Conservation (phyloP, 208 protist genomes). For the Herpetomonas samuelpessoai region DNA sequence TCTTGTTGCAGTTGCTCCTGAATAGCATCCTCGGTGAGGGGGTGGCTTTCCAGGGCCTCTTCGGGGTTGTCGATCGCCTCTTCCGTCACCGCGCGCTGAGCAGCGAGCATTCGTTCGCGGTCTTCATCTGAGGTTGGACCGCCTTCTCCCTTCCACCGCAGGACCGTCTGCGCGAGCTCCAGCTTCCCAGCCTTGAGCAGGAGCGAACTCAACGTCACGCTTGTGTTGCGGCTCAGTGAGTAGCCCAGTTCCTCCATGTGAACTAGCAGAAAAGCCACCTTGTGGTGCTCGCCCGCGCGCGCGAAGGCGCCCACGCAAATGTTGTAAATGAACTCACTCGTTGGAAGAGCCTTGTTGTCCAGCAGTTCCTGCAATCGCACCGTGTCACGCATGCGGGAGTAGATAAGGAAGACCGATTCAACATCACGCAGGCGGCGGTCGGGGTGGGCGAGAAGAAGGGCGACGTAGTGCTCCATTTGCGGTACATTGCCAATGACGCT, state of each 20-base stretch:
- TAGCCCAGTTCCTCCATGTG: slow-evolving; percentile 80
- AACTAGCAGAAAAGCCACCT: slow-evolving; percentile 72
- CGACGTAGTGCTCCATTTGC: slow-evolving; percentile 82
- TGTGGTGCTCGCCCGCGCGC: slow-evolving; percentile 77
- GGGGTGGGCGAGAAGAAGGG: slow-evolving; percentile 68
- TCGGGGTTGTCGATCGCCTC: not conserved
- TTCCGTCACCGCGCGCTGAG: not conserved
- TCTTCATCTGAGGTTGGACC: slow-evolving; percentile 13
- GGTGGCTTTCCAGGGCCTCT: not conserved
- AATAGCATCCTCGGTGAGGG: not conserved
- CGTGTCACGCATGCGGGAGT: slow-evolving; percentile 75
- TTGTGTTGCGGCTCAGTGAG: slow-evolving; percentile 73
- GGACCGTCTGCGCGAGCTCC: slow-evolving; percentile 82
- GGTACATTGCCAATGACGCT: slow-evolving; percentile 56
- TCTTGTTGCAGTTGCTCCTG: slow-evolving; percentile 6
- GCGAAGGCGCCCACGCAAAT: slow-evolving; percentile 83
- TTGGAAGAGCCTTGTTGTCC: slow-evolving; percentile 58
- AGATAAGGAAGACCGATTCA: slow-evolving; percentile 84
- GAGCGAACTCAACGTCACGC: slow-evolving; percentile 81
- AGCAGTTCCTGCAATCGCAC: slow-evolving; percentile 84
- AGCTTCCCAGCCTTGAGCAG: slow-evolving; percentile 87
- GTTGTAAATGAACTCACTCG: slow-evolving; percentile 82
- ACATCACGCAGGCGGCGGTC: slow-evolving; percentile 71
- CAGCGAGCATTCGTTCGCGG: not conserved
- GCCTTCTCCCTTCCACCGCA: slow-evolving; percentile 89